Evolutionary conservation across 805 yeast species (phyloP).

Genomic region (Groenewaldozyma salmanticensis): DNA sequence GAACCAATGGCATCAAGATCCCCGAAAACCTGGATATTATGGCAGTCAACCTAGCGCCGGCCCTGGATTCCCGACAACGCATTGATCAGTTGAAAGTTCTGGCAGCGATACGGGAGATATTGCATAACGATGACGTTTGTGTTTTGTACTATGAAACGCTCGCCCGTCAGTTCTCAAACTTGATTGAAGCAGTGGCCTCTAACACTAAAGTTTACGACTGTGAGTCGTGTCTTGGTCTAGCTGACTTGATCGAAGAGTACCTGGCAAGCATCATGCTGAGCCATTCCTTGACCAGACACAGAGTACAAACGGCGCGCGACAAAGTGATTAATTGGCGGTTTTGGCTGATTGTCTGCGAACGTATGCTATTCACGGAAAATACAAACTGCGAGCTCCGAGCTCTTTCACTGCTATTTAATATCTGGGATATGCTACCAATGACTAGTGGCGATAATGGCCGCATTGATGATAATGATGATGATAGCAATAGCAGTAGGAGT

Average conservation of each 20-base stretch:
- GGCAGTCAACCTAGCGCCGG: conserved; percentile 18
- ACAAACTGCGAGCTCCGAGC: conserved; percentile 53
- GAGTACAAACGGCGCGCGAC: conserved; percentile 18
- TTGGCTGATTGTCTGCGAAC: conserved; percentile 54
- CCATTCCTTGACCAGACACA: conserved; percentile 20
- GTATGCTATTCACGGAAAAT: conserved; percentile 55
- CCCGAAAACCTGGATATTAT: conserved; percentile 8
- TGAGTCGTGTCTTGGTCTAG: conserved; percentile 29
- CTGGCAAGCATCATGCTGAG: conserved; percentile 24
- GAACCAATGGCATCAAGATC: conserved; percentile 6
- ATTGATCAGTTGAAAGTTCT: conserved; percentile 28
- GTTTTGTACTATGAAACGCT: conserved; percentile 24
- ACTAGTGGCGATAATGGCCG: conserved; percentile 6
- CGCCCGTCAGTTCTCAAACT: conserved; percentile 28
- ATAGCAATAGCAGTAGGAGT: too few species aligned
- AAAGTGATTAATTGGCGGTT: conserved; percentile 57
- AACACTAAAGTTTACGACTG: conserved; percentile 26
- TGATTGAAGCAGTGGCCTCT: conserved; percentile 28
- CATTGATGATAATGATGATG: too few species aligned
- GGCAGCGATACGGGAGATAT: conserved; percentile 28
- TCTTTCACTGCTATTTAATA: conserved; percentile 56
- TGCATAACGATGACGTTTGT: conserved; percentile 28
- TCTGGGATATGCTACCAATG: conserved; percentile 53
- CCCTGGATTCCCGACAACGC: conserved; percentile 17
- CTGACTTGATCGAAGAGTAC: conserved; percentile 33